phyloP scores from a whole-genome alignment of 495 filamentous ascomycete genomes.

The Podospora tetraspora region DNA sequence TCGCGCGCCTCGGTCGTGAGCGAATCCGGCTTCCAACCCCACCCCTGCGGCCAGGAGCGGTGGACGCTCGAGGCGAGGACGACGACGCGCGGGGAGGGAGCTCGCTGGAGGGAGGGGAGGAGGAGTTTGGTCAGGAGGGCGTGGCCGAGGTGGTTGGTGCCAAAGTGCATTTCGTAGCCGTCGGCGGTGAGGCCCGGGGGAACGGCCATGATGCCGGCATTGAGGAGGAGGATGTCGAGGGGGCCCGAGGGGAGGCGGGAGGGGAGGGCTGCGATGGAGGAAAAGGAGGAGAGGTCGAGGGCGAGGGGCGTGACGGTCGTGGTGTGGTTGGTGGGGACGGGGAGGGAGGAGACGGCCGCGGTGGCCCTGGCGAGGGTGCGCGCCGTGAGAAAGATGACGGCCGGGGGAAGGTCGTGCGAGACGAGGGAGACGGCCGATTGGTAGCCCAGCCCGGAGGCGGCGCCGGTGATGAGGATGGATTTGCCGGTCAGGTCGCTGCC shows the following conservation, averaged over 20 bases:
- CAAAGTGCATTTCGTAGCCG: conserved; percentile 65
- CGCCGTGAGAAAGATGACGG: conserved; percentile 55
- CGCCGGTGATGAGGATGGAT: conserved; percentile 59
- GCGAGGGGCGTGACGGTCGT: conserved; percentile 26
- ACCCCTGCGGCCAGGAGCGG: conserved; percentile 26
- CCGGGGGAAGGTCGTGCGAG: conserved; percentile 36
- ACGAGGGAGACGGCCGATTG: conserved; percentile 57
- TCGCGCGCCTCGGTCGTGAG: conserved; percentile 30
- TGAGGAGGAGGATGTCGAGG: conserved; percentile 44
- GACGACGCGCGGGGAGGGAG: conserved; percentile 34
- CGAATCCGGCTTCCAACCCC: conserved; percentile 35
- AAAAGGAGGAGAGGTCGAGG: conserved; percentile 34
- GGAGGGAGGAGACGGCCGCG: conserved; percentile 44
- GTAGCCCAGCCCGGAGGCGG: conserved; percentile 62
- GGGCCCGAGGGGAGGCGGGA: conserved; percentile 18
- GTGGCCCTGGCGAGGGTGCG: not conserved
- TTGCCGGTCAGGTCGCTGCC: conserved; percentile 33
- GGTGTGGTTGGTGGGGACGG: conserved; percentile 7
- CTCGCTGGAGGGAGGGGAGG: conserved; percentile 47
- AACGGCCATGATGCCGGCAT: conserved; percentile 63
- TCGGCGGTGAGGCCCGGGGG: conserved; percentile 50
- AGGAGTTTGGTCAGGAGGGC: conserved; percentile 60
- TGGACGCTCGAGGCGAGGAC: conserved; percentile 34
- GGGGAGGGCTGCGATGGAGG: conserved; percentile 28
- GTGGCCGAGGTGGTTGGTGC: conserved; percentile 65